Base-by-base conservation (phyloP, 768 basidiomycete genomes). In the Boletus edulis region DNA sequence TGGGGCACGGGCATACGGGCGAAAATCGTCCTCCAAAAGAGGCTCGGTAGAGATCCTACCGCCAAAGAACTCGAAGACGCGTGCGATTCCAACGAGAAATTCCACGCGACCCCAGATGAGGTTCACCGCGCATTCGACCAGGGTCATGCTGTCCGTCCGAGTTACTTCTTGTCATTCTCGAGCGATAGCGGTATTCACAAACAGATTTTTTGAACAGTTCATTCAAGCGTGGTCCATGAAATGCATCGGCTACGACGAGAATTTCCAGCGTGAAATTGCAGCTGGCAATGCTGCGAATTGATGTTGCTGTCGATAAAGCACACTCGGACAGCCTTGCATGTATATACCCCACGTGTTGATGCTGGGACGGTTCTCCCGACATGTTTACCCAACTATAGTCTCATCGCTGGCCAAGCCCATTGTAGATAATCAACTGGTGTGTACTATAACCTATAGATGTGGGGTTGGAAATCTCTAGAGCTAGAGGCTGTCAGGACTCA, bases 191-290 rank as follows among this genome's bases (percentile, higher is more conserved):
- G 32, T 42, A 7, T 39, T 62, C 24, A 62, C 11, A 11, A 11
- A 20, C 14, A 3, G 11, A 13, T 17, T 43, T 15, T 35, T 29
- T 29, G 29, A 14, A 5, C 34, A 67, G 61, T 22, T 58, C 13
- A 58, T 65, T 7, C 66, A 35, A 35, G 27, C 60, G 22, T 60
- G 58, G 58, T 47, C 24, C 11, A 61, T 64, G 56, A 58, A 49
- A 53, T 64, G 59, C 12, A 44, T 64, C 22, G 64, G 57, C 22
- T 68, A 59, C 24, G 57, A 68, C 38, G 65, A 64, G 22, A 18
- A 54, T 22, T 64, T 61, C n/a, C 52, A 67, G 44, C 52, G 52
- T 6, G 46, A 61, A 35, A 57, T 61, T 5, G 64, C 61, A 15
- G 54, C 49, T 34, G 65, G 57, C 2, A 56, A 57, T 35, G 20